A percentile compares a stretch with the other conserved stretches of the same genome.
Evolutionary conservation across 768 basidiomycete genomes (phyloP).

Genomic region (Serendipita vermifera): DNA sequence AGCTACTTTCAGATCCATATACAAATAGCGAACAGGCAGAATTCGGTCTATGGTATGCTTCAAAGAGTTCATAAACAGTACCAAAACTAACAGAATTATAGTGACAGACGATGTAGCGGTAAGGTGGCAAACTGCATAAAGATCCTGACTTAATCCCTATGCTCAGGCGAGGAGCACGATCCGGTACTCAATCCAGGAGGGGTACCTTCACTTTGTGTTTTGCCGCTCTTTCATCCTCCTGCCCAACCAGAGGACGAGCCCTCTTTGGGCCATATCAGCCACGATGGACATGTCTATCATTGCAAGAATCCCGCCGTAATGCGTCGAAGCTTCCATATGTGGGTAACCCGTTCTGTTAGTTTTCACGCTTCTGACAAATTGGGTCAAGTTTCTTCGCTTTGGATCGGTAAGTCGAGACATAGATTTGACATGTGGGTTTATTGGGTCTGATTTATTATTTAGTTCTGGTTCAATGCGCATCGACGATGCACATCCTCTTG

Average conservation of each 20-base stretch:
- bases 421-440: background rate
- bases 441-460: background rate
- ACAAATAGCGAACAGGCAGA: conserved; percentile 41
- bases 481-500: conserved; percentile 34
- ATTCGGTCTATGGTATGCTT: conserved; percentile 40
- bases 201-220: conserved; percentile 40
- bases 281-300: conserved; percentile 42
- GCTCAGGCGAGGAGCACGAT: conserved; percentile 40
- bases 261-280: conserved; percentile 29
- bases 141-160: background rate
- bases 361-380: too few relatives aligned
- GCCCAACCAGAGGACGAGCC: conserved; percentile 21
- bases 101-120: conserved; percentile 44
- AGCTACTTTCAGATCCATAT: conserved; percentile 38
- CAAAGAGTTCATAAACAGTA: too few relatives aligned
- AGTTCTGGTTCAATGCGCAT: conserved; percentile 36
- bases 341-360: conserved; percentile 19
- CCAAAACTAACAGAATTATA: too few relatives aligned
- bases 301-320: conserved; percentile 42
- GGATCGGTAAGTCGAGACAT: conserved; percentile 26
- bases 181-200: conserved; percentile 28
- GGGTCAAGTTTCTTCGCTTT: conserved; percentile 37
- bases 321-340: conserved; percentile 42
- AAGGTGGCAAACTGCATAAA: background rate
- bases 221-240: conserved; percentile 41